A percentile compares a stretch with the other conserved stretches of the same genome.
phyloP scores from a whole-genome alignment of 768 basidiomycete genomes.

The Boletellus sp. region DNA sequence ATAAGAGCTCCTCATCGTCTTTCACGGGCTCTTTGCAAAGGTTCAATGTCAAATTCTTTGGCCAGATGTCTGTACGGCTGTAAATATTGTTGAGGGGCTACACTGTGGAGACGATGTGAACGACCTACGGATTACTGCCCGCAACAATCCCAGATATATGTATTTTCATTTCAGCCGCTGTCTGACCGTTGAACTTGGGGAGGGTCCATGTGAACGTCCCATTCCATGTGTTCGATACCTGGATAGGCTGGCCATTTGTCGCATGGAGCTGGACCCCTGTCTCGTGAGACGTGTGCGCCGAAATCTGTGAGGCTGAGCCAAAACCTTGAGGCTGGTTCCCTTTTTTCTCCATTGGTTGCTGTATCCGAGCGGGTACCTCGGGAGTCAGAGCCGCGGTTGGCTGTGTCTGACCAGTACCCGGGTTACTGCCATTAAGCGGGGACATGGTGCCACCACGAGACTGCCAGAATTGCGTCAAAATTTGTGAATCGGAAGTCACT shows the following conservation, averaged over 20 bases:
- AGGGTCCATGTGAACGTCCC: conserved; percentile 45
- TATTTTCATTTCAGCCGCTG: conserved; percentile 37
- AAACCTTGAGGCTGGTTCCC: conserved; percentile 26
- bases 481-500: conserved; percentile 20
- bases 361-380: conserved; percentile 40
- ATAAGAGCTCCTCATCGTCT: conserved; percentile 36
- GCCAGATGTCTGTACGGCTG: conserved; percentile 57
- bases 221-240: conserved; percentile 37
- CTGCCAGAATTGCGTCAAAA: conserved; percentile 28
- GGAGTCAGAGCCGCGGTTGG: conserved; percentile 1
- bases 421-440: background rate
- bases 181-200: conserved; percentile 35
- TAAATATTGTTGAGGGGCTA: conserved; percentile 1
- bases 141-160: conserved; percentile 29
- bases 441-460: conserved; percentile 21
- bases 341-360: conserved; percentile 47
- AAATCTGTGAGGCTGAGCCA: conserved; percentile 15
- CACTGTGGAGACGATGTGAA: background rate
- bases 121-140: conserved; percentile 34
- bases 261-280: conserved; percentile 1
- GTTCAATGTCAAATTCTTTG: conserved; percentile 38
- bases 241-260: conserved; percentile 1
- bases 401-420: conserved; percentile 15
- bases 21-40: conserved; percentile 42
- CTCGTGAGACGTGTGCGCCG: conserved; percentile 16